Evolutionary conservation across 1,139 yeast genomes (phyloP).

Genomic region (Kluyveromyces marxianus): DNA sequence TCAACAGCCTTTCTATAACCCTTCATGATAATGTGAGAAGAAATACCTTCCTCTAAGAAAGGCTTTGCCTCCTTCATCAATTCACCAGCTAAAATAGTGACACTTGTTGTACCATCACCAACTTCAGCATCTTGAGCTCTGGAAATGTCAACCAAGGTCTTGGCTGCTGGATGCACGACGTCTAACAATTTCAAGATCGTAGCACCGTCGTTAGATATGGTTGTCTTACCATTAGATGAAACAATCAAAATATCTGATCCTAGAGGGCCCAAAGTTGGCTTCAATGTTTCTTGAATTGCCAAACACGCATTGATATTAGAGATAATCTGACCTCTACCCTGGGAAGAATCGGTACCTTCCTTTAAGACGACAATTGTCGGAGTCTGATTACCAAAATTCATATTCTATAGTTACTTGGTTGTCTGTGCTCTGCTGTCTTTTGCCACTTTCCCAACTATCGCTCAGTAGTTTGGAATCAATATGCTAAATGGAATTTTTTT

Average conservation of each 20-base stretch:
- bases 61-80: slow-evolving; percentile 81
- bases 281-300: slow-evolving; percentile 92
- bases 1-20: slow-evolving; percentile 81
- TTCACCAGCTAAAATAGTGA: slow-evolving; percentile 91
- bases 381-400: slow-evolving; percentile 88
- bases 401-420: slow-evolving; percentile 22
- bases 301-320: slow-evolving; percentile 94
- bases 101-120: slow-evolving; percentile 98
- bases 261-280: slow-evolving; percentile 93
- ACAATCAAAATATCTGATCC: slow-evolving; percentile 94
- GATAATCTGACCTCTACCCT: slow-evolving; percentile 91
- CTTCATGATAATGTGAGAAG: slow-evolving; percentile 79
- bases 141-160: slow-evolving; percentile 87
- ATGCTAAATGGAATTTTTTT: no score
- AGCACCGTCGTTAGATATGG: slow-evolving; percentile 97
- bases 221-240: slow-evolving; percentile 73
- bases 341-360: slow-evolving; percentile 96
- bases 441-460: background rate
- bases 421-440: background rate
- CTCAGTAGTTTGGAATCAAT: background rate
- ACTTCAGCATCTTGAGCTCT: slow-evolving; percentile 98
- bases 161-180: slow-evolving; percentile 98
- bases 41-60: slow-evolving; percentile 92
- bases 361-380: slow-evolving; percentile 96
- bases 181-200: slow-evolving; percentile 87